phyloP scores from a whole-genome alignment of 352 stramenopile species.

The Phytophthora sojae region DNA sequence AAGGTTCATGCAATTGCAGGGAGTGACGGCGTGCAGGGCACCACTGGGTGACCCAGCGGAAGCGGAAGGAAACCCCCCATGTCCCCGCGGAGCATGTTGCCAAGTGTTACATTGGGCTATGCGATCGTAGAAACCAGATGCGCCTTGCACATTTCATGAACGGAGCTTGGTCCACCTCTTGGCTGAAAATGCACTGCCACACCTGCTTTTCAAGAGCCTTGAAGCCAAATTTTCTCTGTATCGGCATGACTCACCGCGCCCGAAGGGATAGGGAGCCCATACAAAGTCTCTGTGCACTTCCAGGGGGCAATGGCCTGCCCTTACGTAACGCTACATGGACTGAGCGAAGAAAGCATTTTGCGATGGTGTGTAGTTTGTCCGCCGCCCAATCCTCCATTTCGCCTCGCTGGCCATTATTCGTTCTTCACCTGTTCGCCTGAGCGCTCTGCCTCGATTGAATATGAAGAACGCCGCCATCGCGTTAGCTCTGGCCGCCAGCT shows the following conservation, averaged over 20 bases:
- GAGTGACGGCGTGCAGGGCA: not conserved
- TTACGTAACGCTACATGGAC: constrained; percentile 28
- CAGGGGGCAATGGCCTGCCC: not conserved
- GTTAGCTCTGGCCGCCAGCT: constrained; percentile 16
- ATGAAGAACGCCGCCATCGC: constrained; percentile 24
- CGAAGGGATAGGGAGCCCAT: constrained; percentile 11
- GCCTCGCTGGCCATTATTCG: constrained; percentile 10
- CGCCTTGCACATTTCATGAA: not conserved
- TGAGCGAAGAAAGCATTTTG: constrained; percentile 32
- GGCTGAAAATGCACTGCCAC: not conserved
- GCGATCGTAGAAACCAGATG: constrained; percentile 19
- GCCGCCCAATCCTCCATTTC: constrained; percentile 21
- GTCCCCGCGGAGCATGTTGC: not conserved
- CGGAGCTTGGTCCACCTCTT: constrained; percentile 3
- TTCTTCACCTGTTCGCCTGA: constrained; percentile 14
- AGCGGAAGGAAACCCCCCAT: not conserved
- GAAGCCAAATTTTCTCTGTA: constrained; percentile 4
- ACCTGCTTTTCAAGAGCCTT: constrained; percentile 17
- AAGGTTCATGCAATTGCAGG: too few species aligned
- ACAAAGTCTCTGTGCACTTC: constrained; percentile 10
- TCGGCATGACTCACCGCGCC: not conserved
- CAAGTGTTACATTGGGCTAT: not conserved
- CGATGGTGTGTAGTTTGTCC: constrained; percentile 32
- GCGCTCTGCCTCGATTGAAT: constrained; percentile 7
- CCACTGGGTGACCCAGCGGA: too few species aligned